Evolutionary conservation across 192 early-diverging fungal genomes (phyloP).

Genomic region (Coemansia sp.): DNA sequence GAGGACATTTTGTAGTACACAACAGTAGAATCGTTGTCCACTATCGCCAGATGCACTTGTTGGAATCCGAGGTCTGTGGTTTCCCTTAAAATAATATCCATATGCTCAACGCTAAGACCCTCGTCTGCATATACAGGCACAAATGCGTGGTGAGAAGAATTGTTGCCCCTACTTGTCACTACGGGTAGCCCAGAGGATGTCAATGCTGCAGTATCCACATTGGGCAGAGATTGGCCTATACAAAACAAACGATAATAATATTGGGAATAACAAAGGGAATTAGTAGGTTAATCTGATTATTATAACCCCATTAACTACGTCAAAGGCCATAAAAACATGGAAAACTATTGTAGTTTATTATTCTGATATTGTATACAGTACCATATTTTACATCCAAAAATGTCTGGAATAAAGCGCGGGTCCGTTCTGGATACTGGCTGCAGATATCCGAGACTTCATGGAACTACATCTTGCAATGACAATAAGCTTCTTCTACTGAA

Average conservation of each 20-base stretch:
- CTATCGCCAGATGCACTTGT: slow-evolving; percentile 28
- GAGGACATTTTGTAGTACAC: slow-evolving; percentile 25
- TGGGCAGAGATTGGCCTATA: slow-evolving; percentile 6
- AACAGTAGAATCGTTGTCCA: slow-evolving; percentile 37
- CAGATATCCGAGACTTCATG: slow-evolving; percentile 33
- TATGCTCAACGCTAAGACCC: not conserved
- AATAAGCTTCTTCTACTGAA: too few relatives aligned
- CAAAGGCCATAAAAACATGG: too few relatives aligned
- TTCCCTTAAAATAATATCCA: not conserved
- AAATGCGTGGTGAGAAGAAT: slow-evolving; percentile 14
- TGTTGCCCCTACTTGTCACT: not conserved
- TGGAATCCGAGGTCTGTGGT: not conserved
- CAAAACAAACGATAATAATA: too few relatives aligned
- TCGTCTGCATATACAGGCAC: slow-evolving; percentile 30
- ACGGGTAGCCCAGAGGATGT: slow-evolving; percentile 2
- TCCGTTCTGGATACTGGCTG: slow-evolving; percentile 12
- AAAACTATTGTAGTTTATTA: not conserved
- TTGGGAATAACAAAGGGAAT: too few relatives aligned
- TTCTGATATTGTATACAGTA: not conserved
- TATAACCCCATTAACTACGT: not conserved
- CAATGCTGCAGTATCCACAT: not conserved
- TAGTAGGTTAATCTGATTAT: not conserved
- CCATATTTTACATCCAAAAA: slow-evolving; percentile 44
- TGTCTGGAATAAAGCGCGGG: slow-evolving; percentile 35
- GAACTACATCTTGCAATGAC: slow-evolving; percentile 14